phyloP scores from a whole-genome alignment of 345 rosid genomes.

The Eutrema heterophyllum region DNA sequence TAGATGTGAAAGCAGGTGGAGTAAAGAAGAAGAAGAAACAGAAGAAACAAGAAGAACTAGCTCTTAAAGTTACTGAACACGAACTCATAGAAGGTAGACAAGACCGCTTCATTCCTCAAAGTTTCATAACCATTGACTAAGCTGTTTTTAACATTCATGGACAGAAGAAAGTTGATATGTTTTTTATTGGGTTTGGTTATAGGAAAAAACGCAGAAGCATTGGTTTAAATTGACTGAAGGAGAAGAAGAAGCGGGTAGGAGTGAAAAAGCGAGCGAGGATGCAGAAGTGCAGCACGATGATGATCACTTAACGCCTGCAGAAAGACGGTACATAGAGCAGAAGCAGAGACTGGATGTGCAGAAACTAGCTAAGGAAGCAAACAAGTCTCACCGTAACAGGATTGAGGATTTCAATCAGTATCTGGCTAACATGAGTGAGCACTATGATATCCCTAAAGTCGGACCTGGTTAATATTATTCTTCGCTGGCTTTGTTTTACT shows the following conservation, averaged over 20 bases:
- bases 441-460: conserved; percentile 86
- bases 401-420: conserved; percentile 84
- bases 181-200: neutral
- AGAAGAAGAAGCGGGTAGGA: conserved; percentile 36
- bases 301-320: conserved; percentile 60
- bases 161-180: neutral
- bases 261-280: conserved; percentile 40
- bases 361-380: conserved; percentile 65
- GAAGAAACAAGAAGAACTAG: conserved; percentile 44
- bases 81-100: conserved; percentile 47
- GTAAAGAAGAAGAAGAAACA: conserved; percentile 69
- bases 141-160: neutral
- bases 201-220: conserved; percentile 37
- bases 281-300: conserved; percentile 35
- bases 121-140: neutral
- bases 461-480: conserved; percentile 61
- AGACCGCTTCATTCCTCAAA: neutral
- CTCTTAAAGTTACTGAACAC: conserved; percentile 35
- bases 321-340: conserved; percentile 71
- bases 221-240: conserved; percentile 25
- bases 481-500: neutral
- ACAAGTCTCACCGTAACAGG: conserved; percentile 78
- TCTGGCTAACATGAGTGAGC: conserved; percentile 91
- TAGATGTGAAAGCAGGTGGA: conserved; percentile 86
- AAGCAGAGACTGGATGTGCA: conserved; percentile 58